Evolutionary conservation across 768 basidiomycete species (phyloP).

Genomic region (Lentinula aciculospora): DNA sequence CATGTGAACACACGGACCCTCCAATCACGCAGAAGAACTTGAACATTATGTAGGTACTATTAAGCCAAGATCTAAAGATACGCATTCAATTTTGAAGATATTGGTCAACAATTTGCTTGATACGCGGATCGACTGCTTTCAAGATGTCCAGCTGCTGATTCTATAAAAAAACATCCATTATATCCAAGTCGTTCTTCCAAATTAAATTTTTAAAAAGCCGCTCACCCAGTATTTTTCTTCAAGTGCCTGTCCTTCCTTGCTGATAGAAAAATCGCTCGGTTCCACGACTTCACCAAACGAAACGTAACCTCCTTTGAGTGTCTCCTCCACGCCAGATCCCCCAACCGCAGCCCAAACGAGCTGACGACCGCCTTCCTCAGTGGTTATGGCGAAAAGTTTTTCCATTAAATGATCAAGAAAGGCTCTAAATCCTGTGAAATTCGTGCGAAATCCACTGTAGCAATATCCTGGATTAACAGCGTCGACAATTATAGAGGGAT

Average conservation of each 20-base stretch:
- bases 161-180: no score
- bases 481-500: slow-evolving; percentile 25
- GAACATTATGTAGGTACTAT: no score
- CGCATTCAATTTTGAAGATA: background rate
- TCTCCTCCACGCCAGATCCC: slow-evolving; percentile 10
- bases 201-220: background rate
- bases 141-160: background rate
- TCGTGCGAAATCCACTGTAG: slow-evolving; percentile 26
- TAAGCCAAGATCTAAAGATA: no score
- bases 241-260: slow-evolving; percentile 21
- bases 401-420: slow-evolving; percentile 20
- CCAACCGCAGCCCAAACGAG: slow-evolving; percentile 30
- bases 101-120: background rate
- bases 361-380: slow-evolving; percentile 30
- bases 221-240: slow-evolving; percentile 31
- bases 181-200: background rate
- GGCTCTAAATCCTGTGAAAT: slow-evolving; percentile 14
- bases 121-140: background rate
- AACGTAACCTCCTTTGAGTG: slow-evolving; percentile 26
- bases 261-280: slow-evolving; percentile 27
- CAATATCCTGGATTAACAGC: slow-evolving; percentile 38
- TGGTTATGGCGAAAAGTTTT: slow-evolving; percentile 24
- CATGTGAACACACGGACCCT: no score
- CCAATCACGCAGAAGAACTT: no score
- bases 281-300: slow-evolving; percentile 19